Conservation (phyloP, 2,329 filamentous ascomycete genomes). For the Trichoderma asperellum region DNA sequence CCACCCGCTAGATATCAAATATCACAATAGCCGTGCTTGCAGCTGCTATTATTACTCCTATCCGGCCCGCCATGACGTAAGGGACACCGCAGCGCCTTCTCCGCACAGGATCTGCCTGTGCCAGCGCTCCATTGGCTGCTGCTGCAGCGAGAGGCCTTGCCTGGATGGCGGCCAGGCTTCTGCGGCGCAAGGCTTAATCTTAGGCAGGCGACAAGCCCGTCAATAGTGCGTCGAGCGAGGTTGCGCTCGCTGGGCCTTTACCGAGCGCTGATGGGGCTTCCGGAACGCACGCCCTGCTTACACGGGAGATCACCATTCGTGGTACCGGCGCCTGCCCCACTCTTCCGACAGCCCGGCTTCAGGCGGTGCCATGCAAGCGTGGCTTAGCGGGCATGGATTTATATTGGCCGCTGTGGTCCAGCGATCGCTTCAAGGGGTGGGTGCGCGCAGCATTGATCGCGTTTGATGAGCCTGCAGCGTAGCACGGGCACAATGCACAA, state of each 20-base stretch:
- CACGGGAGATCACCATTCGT: constrained; percentile 27
- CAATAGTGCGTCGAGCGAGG: not conserved
- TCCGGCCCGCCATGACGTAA: constrained; percentile 20
- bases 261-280: constrained; percentile 14
- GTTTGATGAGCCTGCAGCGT: not conserved
- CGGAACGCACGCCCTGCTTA: constrained; percentile 20
- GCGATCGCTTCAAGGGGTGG: not conserved
- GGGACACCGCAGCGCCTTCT: constrained; percentile 2
- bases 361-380: constrained; percentile 10
- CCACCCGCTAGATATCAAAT: constrained; percentile 19
- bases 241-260: not conserved
- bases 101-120: not conserved
- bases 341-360: constrained; percentile 13
- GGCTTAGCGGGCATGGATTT: constrained; percentile 10
- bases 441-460: not conserved
- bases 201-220: not conserved
- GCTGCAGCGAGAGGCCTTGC: not conserved
- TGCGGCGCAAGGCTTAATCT: not conserved
- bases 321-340: constrained; percentile 21
- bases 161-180: not conserved
- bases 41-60: constrained; percentile 4
- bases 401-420: not conserved
- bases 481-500: not conserved
- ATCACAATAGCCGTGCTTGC: constrained; percentile 4
- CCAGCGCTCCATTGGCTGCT: not conserved